A percentile compares a stretch with the other conserved stretches of the same genome.
Conservation (phyloP, 1,284 basidiomycete species). For the Leccinum colubrinum region DNA sequence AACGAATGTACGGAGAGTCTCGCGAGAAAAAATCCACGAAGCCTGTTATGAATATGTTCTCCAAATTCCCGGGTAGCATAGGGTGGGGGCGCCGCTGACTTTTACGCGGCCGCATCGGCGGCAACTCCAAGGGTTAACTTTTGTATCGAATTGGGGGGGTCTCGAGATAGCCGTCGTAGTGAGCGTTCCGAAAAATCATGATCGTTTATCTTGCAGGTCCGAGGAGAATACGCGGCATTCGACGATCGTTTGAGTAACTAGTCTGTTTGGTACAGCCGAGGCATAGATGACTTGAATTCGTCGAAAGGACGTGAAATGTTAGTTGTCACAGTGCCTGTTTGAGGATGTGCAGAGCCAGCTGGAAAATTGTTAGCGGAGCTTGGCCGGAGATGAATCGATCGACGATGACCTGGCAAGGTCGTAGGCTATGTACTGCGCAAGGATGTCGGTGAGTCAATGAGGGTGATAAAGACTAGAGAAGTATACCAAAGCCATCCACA, state of each 20-base stretch:
- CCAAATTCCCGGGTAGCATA: background rate
- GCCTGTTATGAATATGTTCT: background rate
- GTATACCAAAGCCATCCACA: background rate
- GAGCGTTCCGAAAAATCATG: background rate
- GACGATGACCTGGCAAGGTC: background rate
- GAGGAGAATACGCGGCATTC: background rate
- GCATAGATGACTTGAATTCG: background rate
- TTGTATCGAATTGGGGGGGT: background rate
- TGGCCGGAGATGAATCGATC: background rate
- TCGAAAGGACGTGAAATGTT: background rate
- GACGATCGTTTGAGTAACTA: background rate
- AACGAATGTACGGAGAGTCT: no score
- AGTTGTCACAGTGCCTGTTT: background rate
- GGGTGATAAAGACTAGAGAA: background rate
- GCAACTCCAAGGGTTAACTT: background rate
- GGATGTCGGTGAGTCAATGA: background rate
- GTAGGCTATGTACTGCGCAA: background rate
- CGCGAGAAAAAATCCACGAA: no score
- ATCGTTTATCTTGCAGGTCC: background rate
- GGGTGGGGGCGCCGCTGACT: background rate
- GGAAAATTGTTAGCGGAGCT: background rate
- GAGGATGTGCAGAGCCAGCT: background rate
- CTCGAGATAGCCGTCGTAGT: background rate
- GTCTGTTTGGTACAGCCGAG: background rate
- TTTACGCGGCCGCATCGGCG: background rate